Base-by-base conservation (phyloP, 352 stramenopile species). In the Pythium brassicae region DNA sequence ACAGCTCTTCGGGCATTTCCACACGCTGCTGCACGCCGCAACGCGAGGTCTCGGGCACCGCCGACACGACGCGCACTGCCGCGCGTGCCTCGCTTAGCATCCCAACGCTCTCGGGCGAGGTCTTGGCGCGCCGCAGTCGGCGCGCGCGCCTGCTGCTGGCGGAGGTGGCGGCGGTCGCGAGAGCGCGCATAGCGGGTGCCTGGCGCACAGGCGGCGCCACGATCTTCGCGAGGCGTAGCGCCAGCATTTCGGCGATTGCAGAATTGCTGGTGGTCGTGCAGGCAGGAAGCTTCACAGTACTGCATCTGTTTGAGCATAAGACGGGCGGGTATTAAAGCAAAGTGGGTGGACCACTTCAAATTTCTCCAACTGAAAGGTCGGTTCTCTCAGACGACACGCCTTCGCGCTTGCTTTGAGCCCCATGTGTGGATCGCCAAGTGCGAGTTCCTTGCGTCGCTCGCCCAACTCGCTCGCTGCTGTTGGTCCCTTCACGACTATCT, bases 1-100 rank as follows among this genome's bases (percentile, higher is more conserved):
- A 62, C 61, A 94, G 57, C 27, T 81, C 69, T 37, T 60, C 68
- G 3, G 84, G 82, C 81, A 94, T 92, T 53, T 90, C 74, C 42
- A 89, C 71, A 56, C 79, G 79, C 58, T 83, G 68, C 50, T 74
- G 71, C 47, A 92, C 65, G 17, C 72, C 78, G n/a, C 78, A 90
- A 43, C 73, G 69, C 34, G 78, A 83, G 37, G 89, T 61, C 8
- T 76, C 63, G n/a, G 82, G 66, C 26, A 92, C 87, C 53, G 71
- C 73, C 4, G 70, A 69, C 25, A 92, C 64, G 44, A 92, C 50
- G 26, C 71, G 56, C 45, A 83, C 51, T 10, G 68, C 62, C 26
- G 74, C 62, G 37, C 62, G 60, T 56, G 78, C 63, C 48, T 74
- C 68, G 53, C 50, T 75, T 50, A 74, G 44, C 8, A 66, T 53